A percentile compares a stretch with the other conserved stretches of the same genome.
phyloP scores from a whole-genome alignment of 2,329 filamentous ascomycete genomes.

The Parafenestella ontariensis region DNA sequence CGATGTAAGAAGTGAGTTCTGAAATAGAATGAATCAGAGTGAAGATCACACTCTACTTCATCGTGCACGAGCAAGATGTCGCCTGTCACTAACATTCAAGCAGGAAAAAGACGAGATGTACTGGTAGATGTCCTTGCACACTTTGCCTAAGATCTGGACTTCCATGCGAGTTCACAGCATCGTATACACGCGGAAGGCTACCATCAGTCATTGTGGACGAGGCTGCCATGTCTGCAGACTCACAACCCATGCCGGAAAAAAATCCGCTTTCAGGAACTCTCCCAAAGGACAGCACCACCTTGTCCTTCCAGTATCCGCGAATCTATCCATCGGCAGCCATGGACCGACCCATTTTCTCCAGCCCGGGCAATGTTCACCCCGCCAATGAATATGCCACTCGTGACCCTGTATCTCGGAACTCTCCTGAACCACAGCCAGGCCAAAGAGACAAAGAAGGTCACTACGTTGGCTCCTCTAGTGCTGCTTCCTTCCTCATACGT shows the following conservation, averaged over 20 bases:
- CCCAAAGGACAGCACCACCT: conserved; percentile 15
- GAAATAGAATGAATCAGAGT: not conserved
- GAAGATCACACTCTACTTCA: not conserved
- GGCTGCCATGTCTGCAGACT: conserved; percentile 28
- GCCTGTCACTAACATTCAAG: conserved; percentile 18
- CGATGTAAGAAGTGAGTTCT: conserved; percentile 55
- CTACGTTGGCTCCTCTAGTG: conserved; percentile 58
- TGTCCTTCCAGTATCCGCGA: conserved; percentile 29
- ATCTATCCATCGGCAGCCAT: conserved; percentile 22
- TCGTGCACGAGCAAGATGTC: not conserved
- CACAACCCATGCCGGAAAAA: conserved; percentile 21
- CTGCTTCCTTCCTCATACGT: conserved; percentile 58
- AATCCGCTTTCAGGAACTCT: conserved; percentile 13
- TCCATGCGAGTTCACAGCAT: conserved; percentile 58
- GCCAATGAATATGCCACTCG: conserved; percentile 22
- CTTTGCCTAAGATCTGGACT: conserved; percentile 41
- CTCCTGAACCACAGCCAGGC: conserved; percentile 53
- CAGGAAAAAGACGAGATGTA: conserved; percentile 49
- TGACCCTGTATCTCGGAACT: conserved; percentile 46
- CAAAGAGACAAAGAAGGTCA: conserved; percentile 57
- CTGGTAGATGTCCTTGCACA: conserved; percentile 45
- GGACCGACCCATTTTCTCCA: conserved; percentile 23
- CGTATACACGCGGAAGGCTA: conserved; percentile 57
- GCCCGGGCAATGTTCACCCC: conserved; percentile 18
- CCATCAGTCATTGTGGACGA: conserved; percentile 51